Conservation (phyloP, 2,329 filamentous ascomycete genomes). For the Diaporthe citrichinensis region DNA sequence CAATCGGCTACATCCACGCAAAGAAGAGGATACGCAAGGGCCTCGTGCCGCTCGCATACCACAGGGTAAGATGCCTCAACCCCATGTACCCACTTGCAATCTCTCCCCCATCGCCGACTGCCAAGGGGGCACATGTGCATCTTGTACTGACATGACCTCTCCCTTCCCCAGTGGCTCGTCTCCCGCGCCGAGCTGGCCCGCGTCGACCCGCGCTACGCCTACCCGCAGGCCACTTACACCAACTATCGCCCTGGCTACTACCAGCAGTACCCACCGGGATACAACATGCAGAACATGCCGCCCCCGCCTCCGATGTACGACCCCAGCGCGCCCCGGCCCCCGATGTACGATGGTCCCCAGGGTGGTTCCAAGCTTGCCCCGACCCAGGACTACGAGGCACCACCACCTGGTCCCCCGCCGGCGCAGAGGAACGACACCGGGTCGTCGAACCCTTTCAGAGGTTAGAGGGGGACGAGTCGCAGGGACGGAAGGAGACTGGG, state of each 20-base stretch:
- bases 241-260: conserved; percentile 51
- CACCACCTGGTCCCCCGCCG: conserved; percentile 17
- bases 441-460: conserved; percentile 43
- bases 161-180: conserved; percentile 64
- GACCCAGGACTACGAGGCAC: conserved; percentile 54
- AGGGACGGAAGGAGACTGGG: conserved; percentile 39
- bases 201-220: conserved; percentile 65
- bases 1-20: conserved; percentile 80
- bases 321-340: conserved; percentile 64
- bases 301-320: conserved; percentile 72
- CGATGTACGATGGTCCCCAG: conserved; percentile 67
- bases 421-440: conserved; percentile 44
- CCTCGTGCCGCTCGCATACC: conserved; percentile 76
- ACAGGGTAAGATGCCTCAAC: conserved; percentile 67
- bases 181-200: conserved; percentile 60
- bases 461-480: conserved; percentile 41
- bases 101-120: background rate
- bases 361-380: conserved; percentile 69
- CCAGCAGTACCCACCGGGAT: conserved; percentile 48
- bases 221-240: conserved; percentile 57
- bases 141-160: background rate
- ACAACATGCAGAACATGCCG: conserved; percentile 69
- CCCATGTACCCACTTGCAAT: conserved; percentile 6
- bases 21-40: conserved; percentile 76
- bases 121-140: background rate